These are phyloP conservation scores for Myriosclerotinia duriaeana DNA, from an alignment of 2,329 filamentous ascomycete species.

Conservation along the genomic window DNA sequence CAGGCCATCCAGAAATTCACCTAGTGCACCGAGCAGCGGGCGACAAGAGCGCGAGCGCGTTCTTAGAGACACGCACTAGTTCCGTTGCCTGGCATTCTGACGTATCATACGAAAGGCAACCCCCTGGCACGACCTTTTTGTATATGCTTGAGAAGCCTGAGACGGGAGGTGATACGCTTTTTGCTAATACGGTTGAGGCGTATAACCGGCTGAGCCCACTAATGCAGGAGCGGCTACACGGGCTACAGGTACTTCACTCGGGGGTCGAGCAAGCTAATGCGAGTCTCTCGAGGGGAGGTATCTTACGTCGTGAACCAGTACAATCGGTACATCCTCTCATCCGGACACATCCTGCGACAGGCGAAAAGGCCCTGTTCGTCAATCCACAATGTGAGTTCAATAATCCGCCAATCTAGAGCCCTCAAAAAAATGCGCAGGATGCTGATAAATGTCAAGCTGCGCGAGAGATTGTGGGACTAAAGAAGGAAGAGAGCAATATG, in stretches of 20 bases:
- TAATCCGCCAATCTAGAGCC: background rate
- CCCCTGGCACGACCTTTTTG: constrained; percentile 81
- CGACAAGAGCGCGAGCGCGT: constrained; percentile 59
- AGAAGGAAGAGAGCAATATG: constrained; percentile 79
- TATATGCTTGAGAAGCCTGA: constrained; percentile 76
- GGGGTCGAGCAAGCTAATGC: constrained; percentile 74
- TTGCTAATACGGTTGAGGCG: constrained; percentile 72
- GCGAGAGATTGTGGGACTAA: constrained; percentile 73
- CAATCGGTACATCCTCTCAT: constrained; percentile 72
- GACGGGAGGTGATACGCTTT: constrained; percentile 79
- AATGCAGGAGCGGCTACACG: constrained; percentile 76
- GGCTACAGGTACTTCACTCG: constrained; percentile 75
- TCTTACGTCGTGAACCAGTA: constrained; percentile 72
- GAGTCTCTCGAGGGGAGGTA: constrained; percentile 61
- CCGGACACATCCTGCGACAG: constrained; percentile 72
- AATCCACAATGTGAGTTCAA: constrained; percentile 67
- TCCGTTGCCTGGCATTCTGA: constrained; percentile 85
- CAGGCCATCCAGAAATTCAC: constrained; percentile 70
- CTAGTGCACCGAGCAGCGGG: constrained; percentile 65
- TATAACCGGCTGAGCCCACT: constrained; percentile 75
- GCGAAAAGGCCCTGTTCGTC: constrained; percentile 76
- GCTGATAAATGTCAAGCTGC: constrained; percentile 55
- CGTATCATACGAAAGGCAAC: constrained; percentile 81
- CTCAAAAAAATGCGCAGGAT: constrained; percentile 8
- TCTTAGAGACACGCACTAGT: constrained; percentile 64